Evolutionary conservation across 495 filamentous ascomycete species (phyloP).

Genomic region (Aspergillus kassunensis): DNA sequence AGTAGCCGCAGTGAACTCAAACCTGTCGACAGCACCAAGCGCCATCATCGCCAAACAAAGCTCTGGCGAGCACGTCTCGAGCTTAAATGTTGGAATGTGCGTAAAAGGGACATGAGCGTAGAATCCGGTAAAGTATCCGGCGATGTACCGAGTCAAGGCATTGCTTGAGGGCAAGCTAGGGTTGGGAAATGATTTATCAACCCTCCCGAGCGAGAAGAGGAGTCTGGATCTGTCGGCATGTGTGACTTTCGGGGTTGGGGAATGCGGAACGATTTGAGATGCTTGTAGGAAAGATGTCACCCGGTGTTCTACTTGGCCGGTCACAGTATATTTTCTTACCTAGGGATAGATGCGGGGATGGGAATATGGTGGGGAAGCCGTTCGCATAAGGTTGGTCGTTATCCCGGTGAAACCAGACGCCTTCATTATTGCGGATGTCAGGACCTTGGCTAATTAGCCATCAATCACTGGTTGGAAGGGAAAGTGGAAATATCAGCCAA

Average conservation of each 20-base stretch:
- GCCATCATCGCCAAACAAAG: constrained; percentile 7
- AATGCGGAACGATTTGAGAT: constrained; percentile 3
- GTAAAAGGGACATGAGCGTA: constrained; percentile 3
- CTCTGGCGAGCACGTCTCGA: constrained; percentile 3
- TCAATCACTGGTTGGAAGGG: background rate
- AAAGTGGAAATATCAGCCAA: background rate
- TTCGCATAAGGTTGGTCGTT: background rate
- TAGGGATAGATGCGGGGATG: background rate
- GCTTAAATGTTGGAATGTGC: constrained; percentile 4
- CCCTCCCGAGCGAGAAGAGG: background rate
- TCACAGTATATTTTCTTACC: background rate
- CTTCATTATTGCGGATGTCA: background rate
- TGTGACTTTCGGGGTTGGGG: background rate
- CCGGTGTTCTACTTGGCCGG: background rate
- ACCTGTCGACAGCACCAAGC: constrained; percentile 3
- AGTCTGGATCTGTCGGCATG: background rate
- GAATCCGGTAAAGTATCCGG: constrained; percentile 6
- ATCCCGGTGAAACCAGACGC: background rate
- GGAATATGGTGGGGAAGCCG: background rate
- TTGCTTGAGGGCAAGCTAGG: background rate
- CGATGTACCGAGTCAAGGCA: constrained; percentile 6
- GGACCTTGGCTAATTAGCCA: background rate
- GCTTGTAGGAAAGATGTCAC: background rate
- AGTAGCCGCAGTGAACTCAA: background rate
- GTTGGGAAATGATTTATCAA: background rate